Evolutionary conservation across 257 asterid genomes (phyloP).

Genomic region (Leonotis leonurus): DNA sequence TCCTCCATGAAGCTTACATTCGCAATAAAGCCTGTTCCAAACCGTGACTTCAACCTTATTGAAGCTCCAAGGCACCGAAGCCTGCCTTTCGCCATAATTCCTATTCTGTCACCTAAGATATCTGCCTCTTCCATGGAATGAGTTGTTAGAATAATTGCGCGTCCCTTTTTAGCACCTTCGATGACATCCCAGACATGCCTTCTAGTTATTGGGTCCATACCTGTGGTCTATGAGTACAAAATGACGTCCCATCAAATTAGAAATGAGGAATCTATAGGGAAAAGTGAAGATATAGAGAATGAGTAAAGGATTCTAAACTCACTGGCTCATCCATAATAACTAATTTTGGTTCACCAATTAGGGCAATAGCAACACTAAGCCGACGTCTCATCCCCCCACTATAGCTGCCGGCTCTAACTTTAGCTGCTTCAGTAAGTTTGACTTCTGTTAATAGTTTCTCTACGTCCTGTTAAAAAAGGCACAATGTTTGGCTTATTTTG

Average conservation of each 20-base stretch:
- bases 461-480: slow-evolving; percentile 39
- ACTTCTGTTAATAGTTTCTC: slow-evolving; percentile 68
- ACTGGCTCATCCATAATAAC: slow-evolving; percentile 89
- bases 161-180: slow-evolving; percentile 81
- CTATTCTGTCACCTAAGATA: slow-evolving; percentile 80
- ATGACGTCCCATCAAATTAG: slow-evolving; percentile 3
- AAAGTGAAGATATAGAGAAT: too few relatives aligned
- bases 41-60: slow-evolving; percentile 77
- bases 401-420: slow-evolving; percentile 72
- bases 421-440: slow-evolving; percentile 66
- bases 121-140: slow-evolving; percentile 99
- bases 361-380: slow-evolving; percentile 86
- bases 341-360: slow-evolving; percentile 86
- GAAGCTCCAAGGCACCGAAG: slow-evolving; percentile 98
- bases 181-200: slow-evolving; percentile 96
- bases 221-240: slow-evolving; percentile 61
- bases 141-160: slow-evolving; percentile 84
- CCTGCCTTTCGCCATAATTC: slow-evolving; percentile 96
- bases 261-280: neutral
- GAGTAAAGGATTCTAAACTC: slow-evolving; percentile 14
- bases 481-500: neutral
- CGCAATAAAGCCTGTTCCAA: slow-evolving; percentile 92
- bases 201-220: slow-evolving; percentile 95
- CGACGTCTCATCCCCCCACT: slow-evolving; percentile 98
- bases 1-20: slow-evolving; percentile 66